Base-by-base conservation (phyloP, 192 early-diverging fungal species). In the Linnemannia elongata region DNA sequence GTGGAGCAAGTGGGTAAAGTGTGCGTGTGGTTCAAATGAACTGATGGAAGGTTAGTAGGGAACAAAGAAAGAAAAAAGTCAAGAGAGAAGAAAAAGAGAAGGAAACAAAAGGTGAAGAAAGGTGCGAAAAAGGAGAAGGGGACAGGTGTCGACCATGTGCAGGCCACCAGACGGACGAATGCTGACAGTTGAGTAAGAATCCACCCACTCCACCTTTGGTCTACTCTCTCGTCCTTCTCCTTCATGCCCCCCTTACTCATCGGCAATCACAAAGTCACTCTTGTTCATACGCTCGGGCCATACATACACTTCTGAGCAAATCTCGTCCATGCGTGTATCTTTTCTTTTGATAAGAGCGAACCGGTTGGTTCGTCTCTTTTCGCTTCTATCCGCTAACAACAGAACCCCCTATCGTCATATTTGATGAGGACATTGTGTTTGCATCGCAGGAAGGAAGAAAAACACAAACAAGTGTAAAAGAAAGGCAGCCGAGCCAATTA, bases 161-260 rank as follows among this genome's bases (percentile, higher is more conserved):
- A 66, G 60, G 27, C 60, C 60, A 66, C 60, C 60, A 30, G 60
- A 66, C 60, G 60, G 60, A 66, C 60, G 60, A 33, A 66, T 66
- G 60, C 30, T 66, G 30, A 33, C 27, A 15, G 60, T 13, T 15
- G n/a, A 13, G n/a, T 66, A 30, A 15, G 60, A 15, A 35, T 66
- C n/a, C 60, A 30, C 60, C 35, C 30, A 30, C 60, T 33, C 60
- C 60, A 15, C 27, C 24, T 33, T 30, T 33, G 9, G 0, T 10
- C 15, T 15, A 10, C 60, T 30, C 27, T 66, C 60, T 33, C 47
- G 49, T 17, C 13, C 47, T 63, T 10, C 24, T 60, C n/a, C 55
- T 35, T 24, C n/a, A 60, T 27, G 13, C 10, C 60, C 13, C 13
- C 60, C 60, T 66, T 66, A 66, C 60, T 66, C 60, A 66, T 66